Percentiles rank a stretch among this genome's conserved stretches.
These are phyloP conservation scores for Geotrichum phurueaensis DNA, from an alignment of 1,139 yeast genomes.

Conservation along the genomic window DNA sequence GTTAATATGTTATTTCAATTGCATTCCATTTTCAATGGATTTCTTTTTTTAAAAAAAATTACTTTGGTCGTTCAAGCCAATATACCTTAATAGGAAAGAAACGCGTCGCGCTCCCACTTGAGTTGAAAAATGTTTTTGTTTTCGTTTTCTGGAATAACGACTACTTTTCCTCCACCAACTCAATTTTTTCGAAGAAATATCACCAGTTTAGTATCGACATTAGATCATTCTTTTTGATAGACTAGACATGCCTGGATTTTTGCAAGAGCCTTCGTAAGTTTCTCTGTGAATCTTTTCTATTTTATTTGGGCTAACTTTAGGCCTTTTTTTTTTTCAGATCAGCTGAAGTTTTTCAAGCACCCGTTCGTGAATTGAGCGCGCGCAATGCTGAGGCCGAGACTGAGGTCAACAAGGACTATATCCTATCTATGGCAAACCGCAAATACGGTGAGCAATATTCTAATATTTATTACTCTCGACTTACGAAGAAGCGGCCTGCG, in stretches of 20 bases:
- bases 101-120: not conserved
- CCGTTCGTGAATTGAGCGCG: not conserved
- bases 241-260: not conserved
- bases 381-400: slow-evolving; percentile 1
- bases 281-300: not conserved
- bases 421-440: slow-evolving; percentile 35
- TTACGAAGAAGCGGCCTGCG: slow-evolving; percentile 49
- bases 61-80: not conserved
- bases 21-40: not conserved
- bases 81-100: not conserved
- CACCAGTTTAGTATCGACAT: not conserved
- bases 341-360: not conserved
- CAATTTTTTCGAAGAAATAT: not conserved
- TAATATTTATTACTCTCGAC: slow-evolving; percentile 62
- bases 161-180: not conserved
- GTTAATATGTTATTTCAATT: not conserved
- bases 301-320: not conserved
- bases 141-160: not conserved
- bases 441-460: slow-evolving; percentile 68
- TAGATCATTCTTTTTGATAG: not conserved
- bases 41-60: not conserved
- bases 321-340: not conserved
- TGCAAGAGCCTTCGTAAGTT: not conserved
- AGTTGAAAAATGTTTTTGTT: not conserved
- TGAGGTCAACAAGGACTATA: slow-evolving; percentile 20